These are phyloP conservation scores for Porodaedalea pini DNA, from an alignment of 1,284 basidiomycete species.

Conservation along the genomic window DNA sequence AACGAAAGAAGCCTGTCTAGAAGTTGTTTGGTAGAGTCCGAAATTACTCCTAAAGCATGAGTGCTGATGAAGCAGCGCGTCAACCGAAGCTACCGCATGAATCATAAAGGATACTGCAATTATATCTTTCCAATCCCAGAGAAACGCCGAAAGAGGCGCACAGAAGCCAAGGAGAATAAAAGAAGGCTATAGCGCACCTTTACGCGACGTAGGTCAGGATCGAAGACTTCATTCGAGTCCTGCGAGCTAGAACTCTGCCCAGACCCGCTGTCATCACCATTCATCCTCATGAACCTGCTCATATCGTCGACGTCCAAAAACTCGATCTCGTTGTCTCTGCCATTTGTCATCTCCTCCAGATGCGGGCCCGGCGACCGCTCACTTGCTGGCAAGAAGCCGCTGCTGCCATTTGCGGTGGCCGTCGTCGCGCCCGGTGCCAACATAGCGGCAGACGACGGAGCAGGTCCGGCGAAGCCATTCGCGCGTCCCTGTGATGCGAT, in stretches of 20 bases:
- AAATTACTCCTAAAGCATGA: background rate
- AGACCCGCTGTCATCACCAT: constrained; percentile 8
- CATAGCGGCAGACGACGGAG: background rate
- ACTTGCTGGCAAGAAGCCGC: background rate
- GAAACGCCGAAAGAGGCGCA: no score
- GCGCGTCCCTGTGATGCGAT: background rate
- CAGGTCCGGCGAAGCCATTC: background rate
- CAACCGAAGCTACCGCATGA: no score
- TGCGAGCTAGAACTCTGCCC: constrained; percentile 13
- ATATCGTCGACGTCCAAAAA: background rate
- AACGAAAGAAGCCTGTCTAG: background rate
- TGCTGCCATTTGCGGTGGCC: background rate
- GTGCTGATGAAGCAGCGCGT: no score
- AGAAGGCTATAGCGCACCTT: constrained; percentile 24
- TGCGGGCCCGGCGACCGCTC: constrained; percentile 19
- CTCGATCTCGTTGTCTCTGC: constrained; percentile 3
- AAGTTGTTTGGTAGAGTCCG: background rate
- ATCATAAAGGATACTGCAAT: no score
- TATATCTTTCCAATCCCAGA: no score
- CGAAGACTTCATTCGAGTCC: constrained; percentile 25
- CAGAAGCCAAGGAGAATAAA: background rate
- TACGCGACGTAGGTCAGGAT: constrained; percentile 30
- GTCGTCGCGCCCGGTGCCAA: background rate
- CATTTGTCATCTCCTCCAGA: constrained; percentile 14
- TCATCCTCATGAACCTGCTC: constrained; percentile 11